Conservation (phyloP, 805 yeast genomes). For the Lipomyces spencermartinsiae region DNA sequence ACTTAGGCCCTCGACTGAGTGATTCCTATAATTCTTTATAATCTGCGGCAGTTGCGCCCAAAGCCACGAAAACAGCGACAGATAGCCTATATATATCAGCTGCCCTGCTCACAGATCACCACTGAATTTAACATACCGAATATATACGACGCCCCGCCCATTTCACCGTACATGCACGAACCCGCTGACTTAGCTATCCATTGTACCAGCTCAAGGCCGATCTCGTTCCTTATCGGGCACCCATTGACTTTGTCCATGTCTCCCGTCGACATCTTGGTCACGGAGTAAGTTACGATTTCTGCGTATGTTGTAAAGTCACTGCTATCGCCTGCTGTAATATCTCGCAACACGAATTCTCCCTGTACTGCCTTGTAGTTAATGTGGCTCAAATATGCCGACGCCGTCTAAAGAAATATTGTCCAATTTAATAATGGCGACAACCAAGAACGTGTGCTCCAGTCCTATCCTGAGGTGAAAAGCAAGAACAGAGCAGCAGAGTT, state of each 20-base stretch:
- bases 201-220: slow-evolving; percentile 35
- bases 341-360: not conserved
- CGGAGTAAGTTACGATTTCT: not conserved
- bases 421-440: not conserved
- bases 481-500: not conserved
- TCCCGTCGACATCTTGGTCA: not conserved
- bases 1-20: slow-evolving; percentile 73
- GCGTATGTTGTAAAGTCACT: not conserved
- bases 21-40: slow-evolving; percentile 59
- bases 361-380: not conserved
- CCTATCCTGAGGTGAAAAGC: not conserved
- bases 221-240: slow-evolving; percentile 26
- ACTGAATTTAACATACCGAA: slow-evolving; percentile 24
- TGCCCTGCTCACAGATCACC: not conserved
- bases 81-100: slow-evolving; percentile 23
- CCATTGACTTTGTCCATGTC: slow-evolving; percentile 2
- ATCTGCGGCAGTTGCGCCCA: slow-evolving; percentile 80
- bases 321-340: not conserved
- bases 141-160: slow-evolving; percentile 41
- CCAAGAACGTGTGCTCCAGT: not conserved
- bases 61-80: slow-evolving; percentile 56
- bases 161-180: slow-evolving; percentile 42
- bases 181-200: slow-evolving; percentile 42
- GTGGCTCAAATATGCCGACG: not conserved
- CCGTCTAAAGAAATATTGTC: not conserved